Evolutionary conservation across 202 grass and related monocot genomes (phyloP).

Genomic region (Carex sylvatica): DNA sequence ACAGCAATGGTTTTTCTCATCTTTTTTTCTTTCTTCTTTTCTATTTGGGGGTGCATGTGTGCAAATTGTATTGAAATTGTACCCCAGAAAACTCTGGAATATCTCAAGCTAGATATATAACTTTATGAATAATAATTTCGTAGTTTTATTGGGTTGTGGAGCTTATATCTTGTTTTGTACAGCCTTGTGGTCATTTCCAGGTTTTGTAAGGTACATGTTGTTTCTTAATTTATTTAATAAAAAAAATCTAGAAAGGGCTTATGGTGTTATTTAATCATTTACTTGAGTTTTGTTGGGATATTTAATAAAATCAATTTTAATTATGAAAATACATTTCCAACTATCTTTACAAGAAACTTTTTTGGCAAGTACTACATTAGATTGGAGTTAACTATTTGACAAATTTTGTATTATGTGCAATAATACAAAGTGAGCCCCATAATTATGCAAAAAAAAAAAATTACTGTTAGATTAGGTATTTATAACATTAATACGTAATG

Average conservation of each 20-base stretch:
- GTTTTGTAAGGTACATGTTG: not conserved
- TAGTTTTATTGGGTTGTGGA: not conserved
- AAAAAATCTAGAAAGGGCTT: not conserved
- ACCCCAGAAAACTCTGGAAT: not conserved
- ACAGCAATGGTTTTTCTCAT: not conserved
- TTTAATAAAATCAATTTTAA: too few relatives aligned
- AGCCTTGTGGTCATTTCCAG: not conserved
- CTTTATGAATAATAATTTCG: not conserved
- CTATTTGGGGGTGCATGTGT: not conserved
- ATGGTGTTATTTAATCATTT: not conserved
- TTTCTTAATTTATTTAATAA: too few relatives aligned
- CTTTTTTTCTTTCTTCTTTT: not conserved
- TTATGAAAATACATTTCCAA: too few relatives aligned
- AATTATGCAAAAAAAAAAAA: too few relatives aligned
- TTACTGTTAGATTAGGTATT: too few relatives aligned
- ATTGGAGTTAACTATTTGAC: too few relatives aligned
- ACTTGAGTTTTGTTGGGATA: not conserved
- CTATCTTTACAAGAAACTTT: too few relatives aligned
- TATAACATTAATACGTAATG: too few relatives aligned
- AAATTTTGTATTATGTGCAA: too few relatives aligned
- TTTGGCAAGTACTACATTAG: too few relatives aligned
- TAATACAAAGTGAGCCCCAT: too few relatives aligned
- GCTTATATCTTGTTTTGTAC: not conserved
- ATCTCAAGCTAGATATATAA: not conserved
- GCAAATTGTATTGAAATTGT: conserved; percentile 2